Base-by-base conservation (phyloP, 495 filamentous ascomycete species). In the Penicillium samsonianum region DNA sequence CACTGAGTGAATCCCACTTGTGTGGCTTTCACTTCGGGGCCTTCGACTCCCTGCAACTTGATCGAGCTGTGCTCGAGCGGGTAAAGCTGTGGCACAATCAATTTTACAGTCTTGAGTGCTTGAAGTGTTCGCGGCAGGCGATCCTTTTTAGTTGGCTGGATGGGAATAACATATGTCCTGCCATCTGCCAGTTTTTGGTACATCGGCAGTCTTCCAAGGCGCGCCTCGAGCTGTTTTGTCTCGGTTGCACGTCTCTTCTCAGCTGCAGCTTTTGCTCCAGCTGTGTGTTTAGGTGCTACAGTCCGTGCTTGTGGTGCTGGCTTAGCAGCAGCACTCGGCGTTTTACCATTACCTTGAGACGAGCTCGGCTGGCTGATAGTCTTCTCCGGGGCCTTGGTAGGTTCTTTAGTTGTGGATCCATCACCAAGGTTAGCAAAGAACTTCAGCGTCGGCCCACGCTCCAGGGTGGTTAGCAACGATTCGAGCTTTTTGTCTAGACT, bases 371-470 rank as follows among this genome's bases (percentile, higher is more conserved):
- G 28, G 20, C 26, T 72, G 33, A 78, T 70, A 22, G 82, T 85
- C 22, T 76, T 70, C 5, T 70, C 71, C 38, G 78, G 80, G 51
- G 82, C 71, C 20, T 82, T 76, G 23, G 62, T 61, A 0, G 80
- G 78, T 50, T 79, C 81, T 41, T 58, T 65, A 8, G 42, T 57
- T 5, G 35, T 31, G 26, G 45, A 25, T 7, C 26, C 31, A 35
- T 55, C 41, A 20, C 66, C 65, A 48, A 67, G 22, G 68, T 95
- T 94, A 0, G 84, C 77, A 2, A 92, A 80, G 55, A 96, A 78
- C 59, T 86, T 96, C 35, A 96, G 79, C 17, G 87, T 94, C 43
- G 89, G 89, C 5, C 83, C 87, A 71, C 90, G 89, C 59, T 86
- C 79, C 30, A 85, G 81, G 1, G 85, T 85, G 0, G 84, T 83